Conservation (phyloP, 2,329 filamentous ascomycete species). For the Dactylellina haptotyla region DNA sequence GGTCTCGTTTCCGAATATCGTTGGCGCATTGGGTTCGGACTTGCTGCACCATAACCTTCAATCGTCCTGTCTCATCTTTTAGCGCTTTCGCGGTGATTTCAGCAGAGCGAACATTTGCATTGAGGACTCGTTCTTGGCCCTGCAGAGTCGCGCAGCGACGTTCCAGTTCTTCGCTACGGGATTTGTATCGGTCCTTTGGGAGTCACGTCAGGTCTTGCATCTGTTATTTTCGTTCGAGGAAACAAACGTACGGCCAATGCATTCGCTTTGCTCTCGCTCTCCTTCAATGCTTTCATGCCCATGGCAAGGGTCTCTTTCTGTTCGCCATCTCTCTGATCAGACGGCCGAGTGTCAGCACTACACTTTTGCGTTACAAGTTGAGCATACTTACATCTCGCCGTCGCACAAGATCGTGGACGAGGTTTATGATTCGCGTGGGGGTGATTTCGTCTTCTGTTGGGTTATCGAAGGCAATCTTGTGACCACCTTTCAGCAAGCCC, state of each 20-base stretch:
- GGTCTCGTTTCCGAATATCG: conserved; percentile 88
- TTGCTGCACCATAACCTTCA: conserved; percentile 82
- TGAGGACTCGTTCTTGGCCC: conserved; percentile 76
- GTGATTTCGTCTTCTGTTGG: conserved; percentile 72
- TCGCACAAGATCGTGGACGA: conserved; percentile 92
- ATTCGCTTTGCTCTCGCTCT: conserved; percentile 68
- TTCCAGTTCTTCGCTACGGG: conserved; percentile 68
- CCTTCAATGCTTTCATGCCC: conserved; percentile 77
- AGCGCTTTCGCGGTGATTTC: conserved; percentile 79
- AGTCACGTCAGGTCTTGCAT: too few species aligned
- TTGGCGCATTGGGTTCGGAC: conserved; percentile 87
- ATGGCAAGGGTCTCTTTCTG: conserved; percentile 84
- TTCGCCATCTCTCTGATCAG: conserved; percentile 84
- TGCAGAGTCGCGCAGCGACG: conserved; percentile 71
- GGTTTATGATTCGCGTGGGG: conserved; percentile 81
- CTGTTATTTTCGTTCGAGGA: too few species aligned
- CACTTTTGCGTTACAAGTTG: conserved; percentile 5
- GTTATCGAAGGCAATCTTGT: conserved; percentile 82
- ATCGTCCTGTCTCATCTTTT: conserved; percentile 82
- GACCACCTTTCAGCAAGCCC: conserved; percentile 73
- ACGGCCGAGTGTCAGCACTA: conserved; percentile 12
- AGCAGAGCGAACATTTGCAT: conserved; percentile 75
- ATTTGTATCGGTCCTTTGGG: conserved; percentile 66
- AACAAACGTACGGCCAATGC: conserved; percentile 46
- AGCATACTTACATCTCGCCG: conserved; percentile 76